Conservation (phyloP, 805 yeast species). For the Vanderwaltozyma tropicalis region DNA sequence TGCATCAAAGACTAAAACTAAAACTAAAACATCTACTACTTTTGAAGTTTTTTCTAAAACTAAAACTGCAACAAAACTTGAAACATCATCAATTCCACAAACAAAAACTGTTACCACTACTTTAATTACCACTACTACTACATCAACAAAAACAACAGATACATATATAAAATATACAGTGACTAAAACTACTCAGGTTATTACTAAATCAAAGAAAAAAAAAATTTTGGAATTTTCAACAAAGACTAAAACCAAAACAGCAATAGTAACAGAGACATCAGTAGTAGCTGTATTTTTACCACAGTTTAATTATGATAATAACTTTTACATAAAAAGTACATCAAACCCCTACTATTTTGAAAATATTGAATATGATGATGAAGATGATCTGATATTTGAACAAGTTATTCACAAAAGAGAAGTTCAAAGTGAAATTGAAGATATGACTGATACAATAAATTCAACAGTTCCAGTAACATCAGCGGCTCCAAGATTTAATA, state of each 20-base stretch:
- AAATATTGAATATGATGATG: too few species aligned
- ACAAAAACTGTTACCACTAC: conserved; percentile 14
- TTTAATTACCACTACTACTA: conserved; percentile 2
- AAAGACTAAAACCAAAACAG: not conserved
- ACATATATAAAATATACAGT: not conserved
- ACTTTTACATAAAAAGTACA: too few species aligned
- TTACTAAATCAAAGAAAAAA: conserved; percentile 1
- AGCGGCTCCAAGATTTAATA: not conserved
- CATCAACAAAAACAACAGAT: conserved; percentile 3
- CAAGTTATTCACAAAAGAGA: too few species aligned
- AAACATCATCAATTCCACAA: conserved; percentile 15
- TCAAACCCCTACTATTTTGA: too few species aligned
- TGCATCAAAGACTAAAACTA: conserved; percentile 16
- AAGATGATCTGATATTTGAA: too few species aligned
- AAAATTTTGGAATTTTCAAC: conserved; percentile 7
- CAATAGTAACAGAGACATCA: not conserved
- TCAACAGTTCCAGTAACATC: not conserved
- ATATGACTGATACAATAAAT: too few species aligned
- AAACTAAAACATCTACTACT: conserved; percentile 15
- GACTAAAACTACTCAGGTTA: conserved; percentile 1
- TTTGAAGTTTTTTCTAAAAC: conserved; percentile 8
- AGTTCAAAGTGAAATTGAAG: too few species aligned
- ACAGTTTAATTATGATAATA: too few species aligned
- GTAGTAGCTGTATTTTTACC: not conserved
- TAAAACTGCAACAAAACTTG: conserved; percentile 14